Base-by-base conservation (phyloP, 2,329 filamentous ascomycete genomes). In the Colletotrichum nymphaeae region DNA sequence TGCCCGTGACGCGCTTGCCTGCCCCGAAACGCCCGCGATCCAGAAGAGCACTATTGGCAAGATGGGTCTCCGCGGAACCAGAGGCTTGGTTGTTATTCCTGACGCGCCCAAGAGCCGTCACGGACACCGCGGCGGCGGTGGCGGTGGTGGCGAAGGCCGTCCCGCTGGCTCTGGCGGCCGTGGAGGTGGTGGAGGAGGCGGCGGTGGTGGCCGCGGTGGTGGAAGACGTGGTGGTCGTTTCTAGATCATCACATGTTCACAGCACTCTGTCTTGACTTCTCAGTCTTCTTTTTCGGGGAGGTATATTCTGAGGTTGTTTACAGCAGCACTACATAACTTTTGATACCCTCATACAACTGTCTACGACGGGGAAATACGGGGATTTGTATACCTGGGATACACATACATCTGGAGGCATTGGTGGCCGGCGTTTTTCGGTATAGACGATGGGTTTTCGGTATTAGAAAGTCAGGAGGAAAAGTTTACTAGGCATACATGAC, bases 51-150 rank as follows among this genome's bases (percentile, higher is more conserved):
- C 83, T 0, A 84, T 89, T 5, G 81, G 84, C 9, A 91, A 91
- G 84, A 91, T 91, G 89, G 89, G 89, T 0, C 78, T 91, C 60
- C 86, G 85, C 73, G 88, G 88, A 9, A 84, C 86, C 1, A 82
- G 78, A 46, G 89, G 89, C 0, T 77, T 91, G 14, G 83, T 82
- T 5, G 78, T 87, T 19, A 82, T 86, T 12, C 83, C 87, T 1
- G 84, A 87, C 67, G 80, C 81, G 26, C 85, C 85, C 4, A 80
- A 77, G 74, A 66, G 72, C 19, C 67, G 75, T 6, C 72, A 74
- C 26, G 75, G 75, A 55, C 66, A 67, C n/a, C 73, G 78, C 8
- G 77, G 76, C 4, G 76, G 78, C 4, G 76, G 80, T 2, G 77
- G 79, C 8, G 74, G 75, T 4, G 72, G 69, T 19, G 52, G 70